A percentile compares a stretch with the other conserved stretches of the same genome.
These are phyloP conservation scores for Smallanthus sonchifolius DNA, from an alignment of 129 eudicot genomes.

Conservation along the genomic window DNA sequence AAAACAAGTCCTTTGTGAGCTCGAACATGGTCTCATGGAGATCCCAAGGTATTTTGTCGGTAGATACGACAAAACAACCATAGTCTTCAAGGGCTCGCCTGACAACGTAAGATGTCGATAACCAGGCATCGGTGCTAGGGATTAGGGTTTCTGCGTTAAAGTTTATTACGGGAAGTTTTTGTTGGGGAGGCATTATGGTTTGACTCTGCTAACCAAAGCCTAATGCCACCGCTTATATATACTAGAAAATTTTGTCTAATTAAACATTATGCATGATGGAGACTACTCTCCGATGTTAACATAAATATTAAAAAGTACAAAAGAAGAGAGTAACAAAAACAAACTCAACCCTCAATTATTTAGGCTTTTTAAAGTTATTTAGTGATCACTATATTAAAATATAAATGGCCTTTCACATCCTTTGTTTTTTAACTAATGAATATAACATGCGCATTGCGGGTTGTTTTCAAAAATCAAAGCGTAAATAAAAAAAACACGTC, in stretches of 20 bases:
- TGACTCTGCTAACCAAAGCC: background rate
- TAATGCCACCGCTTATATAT: no score
- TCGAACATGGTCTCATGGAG: slow-evolving; percentile 30
- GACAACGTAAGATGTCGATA: slow-evolving; percentile 25
- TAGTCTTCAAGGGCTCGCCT: slow-evolving; percentile 47
- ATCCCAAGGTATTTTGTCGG: slow-evolving; percentile 28
- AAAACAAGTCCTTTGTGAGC: slow-evolving; percentile 35
- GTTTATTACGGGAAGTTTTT: slow-evolving; percentile 38
- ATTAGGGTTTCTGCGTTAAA: slow-evolving; percentile 27
- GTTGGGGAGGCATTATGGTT: slow-evolving; percentile 30
- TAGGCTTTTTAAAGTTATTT: background rate
- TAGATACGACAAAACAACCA: slow-evolving; percentile 45
- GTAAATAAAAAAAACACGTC: no score
- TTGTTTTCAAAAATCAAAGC: no score
- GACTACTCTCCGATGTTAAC: background rate
- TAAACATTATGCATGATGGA: no score
- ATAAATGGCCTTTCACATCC: no score
- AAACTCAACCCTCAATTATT: background rate
- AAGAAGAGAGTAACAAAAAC: background rate
- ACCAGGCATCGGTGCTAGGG: slow-evolving; percentile 32
- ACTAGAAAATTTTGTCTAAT: no score
- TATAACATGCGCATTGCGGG: no score
- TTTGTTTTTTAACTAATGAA: no score
- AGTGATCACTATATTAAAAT: no score
- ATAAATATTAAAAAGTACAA: background rate